These are phyloP conservation scores for Cadophora sp. DNA, from an alignment of 2,329 filamentous ascomycete species.

Conservation along the genomic window DNA sequence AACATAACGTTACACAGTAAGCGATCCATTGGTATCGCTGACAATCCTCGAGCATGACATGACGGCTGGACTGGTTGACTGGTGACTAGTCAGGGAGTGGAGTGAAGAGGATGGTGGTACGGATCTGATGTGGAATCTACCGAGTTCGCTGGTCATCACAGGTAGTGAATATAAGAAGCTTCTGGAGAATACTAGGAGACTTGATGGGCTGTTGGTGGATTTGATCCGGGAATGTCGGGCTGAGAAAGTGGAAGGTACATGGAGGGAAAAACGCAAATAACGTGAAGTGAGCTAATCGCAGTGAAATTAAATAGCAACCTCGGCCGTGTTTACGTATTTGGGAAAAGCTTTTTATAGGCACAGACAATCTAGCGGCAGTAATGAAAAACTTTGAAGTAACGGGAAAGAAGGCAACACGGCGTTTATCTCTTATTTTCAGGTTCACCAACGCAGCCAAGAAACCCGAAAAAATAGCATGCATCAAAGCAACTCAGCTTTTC, in stretches of 20 bases:
- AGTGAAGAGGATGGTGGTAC: slow-evolving; percentile 24
- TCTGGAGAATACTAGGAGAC: slow-evolving; percentile 8
- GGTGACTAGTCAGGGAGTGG: slow-evolving; percentile 29
- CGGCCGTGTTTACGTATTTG: too few species aligned
- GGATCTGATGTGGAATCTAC: slow-evolving; percentile 32
- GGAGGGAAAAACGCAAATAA: neutral
- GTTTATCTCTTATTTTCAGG: too few species aligned
- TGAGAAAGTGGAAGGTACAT: neutral
- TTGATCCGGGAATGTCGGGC: slow-evolving; percentile 22
- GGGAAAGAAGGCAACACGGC: too few species aligned
- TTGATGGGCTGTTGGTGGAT: slow-evolving; percentile 26
- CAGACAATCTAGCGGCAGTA: too few species aligned
- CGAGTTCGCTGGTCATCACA: slow-evolving; percentile 29
- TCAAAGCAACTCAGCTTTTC: too few species aligned
- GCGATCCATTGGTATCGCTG: slow-evolving; percentile 35
- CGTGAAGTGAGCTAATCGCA: neutral
- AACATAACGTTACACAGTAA: slow-evolving; percentile 25
- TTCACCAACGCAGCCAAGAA: too few species aligned
- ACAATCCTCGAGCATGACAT: slow-evolving; percentile 34
- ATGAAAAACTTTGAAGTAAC: too few species aligned
- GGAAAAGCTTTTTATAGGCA: too few species aligned
- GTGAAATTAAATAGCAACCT: too few species aligned
- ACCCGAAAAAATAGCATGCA: too few species aligned
- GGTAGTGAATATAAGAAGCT: slow-evolving; percentile 10
- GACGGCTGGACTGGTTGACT: slow-evolving; percentile 33